Percentiles rank a stretch among this genome's conserved stretches.
phyloP scores from a whole-genome alignment of 2,329 filamentous ascomycete species.

The Epicoccum sorghinum region DNA sequence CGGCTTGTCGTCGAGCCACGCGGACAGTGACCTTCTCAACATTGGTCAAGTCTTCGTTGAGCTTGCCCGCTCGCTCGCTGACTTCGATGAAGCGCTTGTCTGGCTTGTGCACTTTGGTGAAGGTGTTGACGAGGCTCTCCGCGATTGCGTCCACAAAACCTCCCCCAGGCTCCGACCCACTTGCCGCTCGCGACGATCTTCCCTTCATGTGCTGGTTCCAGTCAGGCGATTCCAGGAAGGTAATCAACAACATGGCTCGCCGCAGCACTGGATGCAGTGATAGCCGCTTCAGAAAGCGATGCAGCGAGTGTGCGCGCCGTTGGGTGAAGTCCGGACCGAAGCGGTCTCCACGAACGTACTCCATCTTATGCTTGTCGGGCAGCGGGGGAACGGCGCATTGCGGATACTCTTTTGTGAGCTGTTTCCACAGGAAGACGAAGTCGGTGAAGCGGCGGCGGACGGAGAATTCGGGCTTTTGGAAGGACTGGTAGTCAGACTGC shows the following conservation, averaged over 20 bases:
- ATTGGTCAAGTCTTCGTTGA: slow-evolving; percentile 86
- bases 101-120: slow-evolving; percentile 93
- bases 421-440: slow-evolving; percentile 95
- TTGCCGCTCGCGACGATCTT: slow-evolving; percentile 69
- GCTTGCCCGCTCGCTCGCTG: slow-evolving; percentile 87
- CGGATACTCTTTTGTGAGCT: slow-evolving; percentile 83
- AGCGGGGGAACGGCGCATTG: slow-evolving; percentile 92
- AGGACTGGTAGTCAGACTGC: slow-evolving; percentile 92
- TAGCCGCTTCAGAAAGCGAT: slow-evolving; percentile 86
- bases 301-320: slow-evolving; percentile 84
- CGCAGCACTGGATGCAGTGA: slow-evolving; percentile 88
- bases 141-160: slow-evolving; percentile 94
- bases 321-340: slow-evolving; percentile 93
- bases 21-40: slow-evolving; percentile 96
- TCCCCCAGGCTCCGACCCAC: slow-evolving; percentile 51
- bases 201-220: slow-evolving; percentile 97
- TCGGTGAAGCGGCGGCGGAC: slow-evolving; percentile 95
- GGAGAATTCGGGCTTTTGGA: slow-evolving; percentile 78
- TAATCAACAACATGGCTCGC: slow-evolving; percentile 79
- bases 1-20: slow-evolving; percentile 83
- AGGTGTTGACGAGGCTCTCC: slow-evolving; percentile 95
- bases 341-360: slow-evolving; percentile 94
- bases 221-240: slow-evolving; percentile 89
- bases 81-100: slow-evolving; percentile 96
- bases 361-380: slow-evolving; percentile 99